phyloP scores from a whole-genome alignment of 129 eudicot species.

The Ambrosia trifida region DNA sequence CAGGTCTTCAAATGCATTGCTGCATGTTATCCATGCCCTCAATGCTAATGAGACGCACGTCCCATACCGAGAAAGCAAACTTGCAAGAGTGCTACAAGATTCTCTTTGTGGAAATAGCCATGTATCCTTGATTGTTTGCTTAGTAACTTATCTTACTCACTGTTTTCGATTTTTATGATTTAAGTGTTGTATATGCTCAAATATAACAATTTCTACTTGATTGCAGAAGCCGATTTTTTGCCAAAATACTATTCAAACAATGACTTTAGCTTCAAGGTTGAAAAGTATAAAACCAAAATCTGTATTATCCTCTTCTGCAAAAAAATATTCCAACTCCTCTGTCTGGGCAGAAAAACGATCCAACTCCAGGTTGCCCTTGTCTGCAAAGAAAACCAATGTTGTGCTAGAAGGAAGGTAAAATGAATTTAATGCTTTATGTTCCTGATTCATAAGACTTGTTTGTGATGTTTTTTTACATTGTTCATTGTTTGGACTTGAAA shows the following conservation, averaged over 20 bases:
- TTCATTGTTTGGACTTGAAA: constrained; percentile 25
- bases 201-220: not conserved
- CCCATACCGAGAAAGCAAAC: constrained; percentile 92
- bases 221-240: constrained; percentile 62
- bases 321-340: constrained; percentile 35
- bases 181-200: not conserved
- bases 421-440: not conserved
- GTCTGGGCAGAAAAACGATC: not conserved
- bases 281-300: constrained; percentile 34
- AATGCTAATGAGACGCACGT: constrained; percentile 62
- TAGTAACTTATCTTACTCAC: constrained; percentile 44
- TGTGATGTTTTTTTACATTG: constrained; percentile 7
- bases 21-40: constrained; percentile 69
- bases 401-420: constrained; percentile 57
- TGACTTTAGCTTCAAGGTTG: constrained; percentile 42
- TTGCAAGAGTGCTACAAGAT: constrained; percentile 72
- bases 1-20: constrained; percentile 64
- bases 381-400: constrained; percentile 30
- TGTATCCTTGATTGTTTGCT: constrained; percentile 64
- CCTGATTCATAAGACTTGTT: not conserved
- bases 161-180: constrained; percentile 2
- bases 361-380: not conserved
- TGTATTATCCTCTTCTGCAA: constrained; percentile 37
- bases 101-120: constrained; percentile 63
- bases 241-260: constrained; percentile 62